Evolutionary conservation across 495 filamentous ascomycete species (phyloP).

Genomic region (Aspergillus homomorphus): DNA sequence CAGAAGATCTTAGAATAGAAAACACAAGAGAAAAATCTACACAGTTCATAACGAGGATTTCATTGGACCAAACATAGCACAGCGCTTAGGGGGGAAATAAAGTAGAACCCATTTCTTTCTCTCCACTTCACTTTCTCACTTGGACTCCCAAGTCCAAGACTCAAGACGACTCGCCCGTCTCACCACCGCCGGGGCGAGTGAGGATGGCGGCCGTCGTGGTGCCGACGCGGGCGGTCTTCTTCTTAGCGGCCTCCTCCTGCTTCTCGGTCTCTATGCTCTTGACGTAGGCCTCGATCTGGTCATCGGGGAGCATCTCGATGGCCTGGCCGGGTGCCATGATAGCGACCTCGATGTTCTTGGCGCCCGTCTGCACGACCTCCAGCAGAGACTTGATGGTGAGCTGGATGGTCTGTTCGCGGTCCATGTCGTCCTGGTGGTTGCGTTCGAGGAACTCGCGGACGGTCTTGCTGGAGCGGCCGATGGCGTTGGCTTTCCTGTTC

Average conservation of each 20-base stretch:
- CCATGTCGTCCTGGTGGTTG: constrained; percentile 97
- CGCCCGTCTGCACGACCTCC: constrained; percentile 97
- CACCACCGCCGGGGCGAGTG: constrained; percentile 60
- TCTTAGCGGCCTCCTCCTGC: constrained; percentile 95
- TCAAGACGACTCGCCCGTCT: constrained; percentile 23
- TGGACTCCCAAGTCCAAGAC: constrained; percentile 1
- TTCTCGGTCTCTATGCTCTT: constrained; percentile 99
- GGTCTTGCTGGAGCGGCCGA: constrained; percentile 96
- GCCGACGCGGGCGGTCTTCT: constrained; percentile 81
- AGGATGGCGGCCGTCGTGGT: constrained; percentile 76
- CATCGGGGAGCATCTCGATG: constrained; percentile 91
- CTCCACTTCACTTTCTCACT: constrained; percentile 10
- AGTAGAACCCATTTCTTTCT: not conserved
- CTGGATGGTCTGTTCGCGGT: constrained; percentile 93
- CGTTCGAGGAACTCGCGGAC: constrained; percentile 97
- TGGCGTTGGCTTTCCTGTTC: constrained; percentile 96
- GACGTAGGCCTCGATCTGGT: constrained; percentile 93
- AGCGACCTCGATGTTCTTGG: constrained; percentile 99
- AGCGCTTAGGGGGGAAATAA: not conserved
- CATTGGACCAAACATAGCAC: not conserved
- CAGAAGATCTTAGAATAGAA: not conserved
- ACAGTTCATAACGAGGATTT: not conserved
- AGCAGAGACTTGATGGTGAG: constrained; percentile 95
- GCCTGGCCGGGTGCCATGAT: constrained; percentile 94
- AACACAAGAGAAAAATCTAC: no score